These are phyloP conservation scores for Stereocaulon alpinum DNA, from an alignment of 495 filamentous ascomycete genomes.

Conservation along the genomic window DNA sequence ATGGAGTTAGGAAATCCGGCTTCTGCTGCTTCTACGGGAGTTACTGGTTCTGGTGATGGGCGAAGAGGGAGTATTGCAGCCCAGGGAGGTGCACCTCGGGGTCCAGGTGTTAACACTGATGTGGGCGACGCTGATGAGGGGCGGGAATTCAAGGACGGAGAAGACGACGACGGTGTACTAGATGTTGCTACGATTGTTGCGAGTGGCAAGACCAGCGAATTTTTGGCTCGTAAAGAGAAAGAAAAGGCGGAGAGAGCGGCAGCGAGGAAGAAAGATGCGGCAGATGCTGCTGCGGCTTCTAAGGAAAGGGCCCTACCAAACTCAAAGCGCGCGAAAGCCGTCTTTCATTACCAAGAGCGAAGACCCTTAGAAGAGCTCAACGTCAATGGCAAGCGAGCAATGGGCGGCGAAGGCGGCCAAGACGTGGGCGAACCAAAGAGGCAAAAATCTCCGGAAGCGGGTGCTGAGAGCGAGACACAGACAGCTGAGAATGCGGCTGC, in stretches of 20 bases:
- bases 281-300: conserved; percentile 25
- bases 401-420: conserved; percentile 34
- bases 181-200: conserved; percentile 91
- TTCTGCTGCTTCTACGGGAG: conserved; percentile 44
- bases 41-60: conserved; percentile 31
- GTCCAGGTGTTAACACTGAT: conserved; percentile 42
- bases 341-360: conserved; percentile 76
- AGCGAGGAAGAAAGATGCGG: conserved; percentile 39
- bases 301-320: conserved; percentile 60
- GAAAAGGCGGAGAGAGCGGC: conserved; percentile 68
- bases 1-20: conserved; percentile 52
- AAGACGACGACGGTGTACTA: conserved; percentile 71
- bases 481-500: conserved; percentile 21
- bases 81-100: conserved; percentile 33
- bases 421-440: conserved; percentile 32
- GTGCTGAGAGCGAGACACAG: conserved; percentile 11
- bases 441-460: conserved; percentile 30
- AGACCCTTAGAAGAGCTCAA: conserved; percentile 51
- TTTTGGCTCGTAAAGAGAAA: conserved; percentile 80
- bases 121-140: conserved; percentile 45
- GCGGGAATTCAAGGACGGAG: conserved; percentile 32
- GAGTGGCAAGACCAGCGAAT: conserved; percentile 85
- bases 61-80: conserved; percentile 21
- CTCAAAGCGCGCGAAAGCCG: conserved; percentile 61
- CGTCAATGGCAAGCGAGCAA: conserved; percentile 21